Evolutionary conservation across 805 yeast species (phyloP), one percentile per base, ranked within the genome.

Genomic region (Candida oleophila): DNA sequence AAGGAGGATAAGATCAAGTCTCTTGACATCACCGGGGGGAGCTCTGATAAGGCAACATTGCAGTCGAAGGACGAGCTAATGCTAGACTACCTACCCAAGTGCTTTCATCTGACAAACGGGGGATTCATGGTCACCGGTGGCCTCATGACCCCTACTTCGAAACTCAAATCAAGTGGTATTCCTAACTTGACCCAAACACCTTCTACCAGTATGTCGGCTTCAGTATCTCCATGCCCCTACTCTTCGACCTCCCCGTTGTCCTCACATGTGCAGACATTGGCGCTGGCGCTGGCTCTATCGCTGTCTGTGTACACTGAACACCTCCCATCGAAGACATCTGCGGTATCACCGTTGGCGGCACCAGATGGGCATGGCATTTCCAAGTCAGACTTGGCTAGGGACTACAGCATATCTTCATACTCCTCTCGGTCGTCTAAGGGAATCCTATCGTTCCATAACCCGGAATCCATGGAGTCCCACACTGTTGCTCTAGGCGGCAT

Each of bases 401-500:
- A 15, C 22, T 19, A 36, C 8, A 36, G 18, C 21, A 36, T 36
- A 9, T 16, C 19, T 36, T 20, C 22, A 19, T 36, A 36, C 15
- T 32, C 49, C 46, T 21, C 64, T 50, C 65, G 68, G 39, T 68
- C 58, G 34, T 72, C 80, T 66, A 81, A 82, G 53, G 96, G 96
- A 0, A 72, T 82, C 36, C 79, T 84, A 49, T 77, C 86, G 1
- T 66, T 85, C 41, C 74, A 76, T 59, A 77, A 79, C 48, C 76
- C 79, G 20, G 71, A 71, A 3, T 73, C 80, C 9, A 72, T 73
- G n/a, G 59, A 64, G 4, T 66, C 74, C 4, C 65, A 72, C 39
- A 78, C 84, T 2, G 73, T 80, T 22, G 78, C 78, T 44, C 66
- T 89, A 44, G 97, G 97, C 0, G 86, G 86, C 30, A 81, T 83